Evolutionary conservation across 495 filamentous ascomycete genomes (phyloP).

Genomic region (Recurvomyces mirabilis): DNA sequence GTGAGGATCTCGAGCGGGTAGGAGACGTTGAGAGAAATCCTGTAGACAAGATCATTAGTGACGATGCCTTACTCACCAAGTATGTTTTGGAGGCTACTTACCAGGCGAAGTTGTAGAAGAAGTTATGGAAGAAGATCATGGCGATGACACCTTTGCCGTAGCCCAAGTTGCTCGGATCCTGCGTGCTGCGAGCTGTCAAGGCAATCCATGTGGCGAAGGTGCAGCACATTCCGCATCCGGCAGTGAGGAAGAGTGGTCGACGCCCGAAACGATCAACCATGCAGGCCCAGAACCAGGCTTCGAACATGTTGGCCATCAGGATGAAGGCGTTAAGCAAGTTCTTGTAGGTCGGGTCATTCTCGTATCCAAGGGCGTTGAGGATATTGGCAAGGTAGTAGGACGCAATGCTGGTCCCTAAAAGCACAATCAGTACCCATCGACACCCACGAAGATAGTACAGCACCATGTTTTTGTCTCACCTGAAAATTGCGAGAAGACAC

Average conservation of each 20-base stretch:
- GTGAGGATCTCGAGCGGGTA: conserved; percentile 49
- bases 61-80: too few relatives aligned
- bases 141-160: conserved; percentile 3
- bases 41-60: too few relatives aligned
- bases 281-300: conserved; percentile 5
- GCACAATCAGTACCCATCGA: too few relatives aligned
- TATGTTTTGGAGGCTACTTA: too few relatives aligned
- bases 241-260: conserved; percentile 8
- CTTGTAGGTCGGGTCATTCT: background rate
- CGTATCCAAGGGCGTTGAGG: conserved; percentile 1
- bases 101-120: conserved; percentile 11
- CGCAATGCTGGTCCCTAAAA: background rate
- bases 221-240: conserved; percentile 10
- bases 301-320: conserved; percentile 6
- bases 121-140: conserved; percentile 9
- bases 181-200: conserved; percentile 13
- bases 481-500: conserved; percentile 8
- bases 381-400: conserved; percentile 3
- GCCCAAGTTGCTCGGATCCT: background rate
- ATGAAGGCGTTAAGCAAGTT: conserved; percentile 10
- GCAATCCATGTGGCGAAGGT: conserved; percentile 12
- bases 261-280: conserved; percentile 15
- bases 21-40: conserved; percentile 44
- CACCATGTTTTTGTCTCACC: too few relatives aligned
- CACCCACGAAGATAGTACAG: too few relatives aligned